Evolutionary conservation across 164 flowering plant genomes (phyloP).

Genomic region (Sextonia rubra): DNA sequence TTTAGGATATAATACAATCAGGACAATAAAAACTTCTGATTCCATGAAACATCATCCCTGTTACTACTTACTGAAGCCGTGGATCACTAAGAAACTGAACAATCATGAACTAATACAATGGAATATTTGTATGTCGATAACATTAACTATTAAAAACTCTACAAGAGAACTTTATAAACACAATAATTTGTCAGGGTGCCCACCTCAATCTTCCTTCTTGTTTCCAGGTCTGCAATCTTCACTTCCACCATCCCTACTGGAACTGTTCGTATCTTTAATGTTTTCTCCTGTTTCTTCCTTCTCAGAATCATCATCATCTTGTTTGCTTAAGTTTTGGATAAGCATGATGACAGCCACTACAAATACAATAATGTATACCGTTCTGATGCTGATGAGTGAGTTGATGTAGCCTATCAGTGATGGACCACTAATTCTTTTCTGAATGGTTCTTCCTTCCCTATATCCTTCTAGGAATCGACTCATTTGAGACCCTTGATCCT

Average conservation of each 20-base stretch:
- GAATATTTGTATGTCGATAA: not conserved
- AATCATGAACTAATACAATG: not conserved
- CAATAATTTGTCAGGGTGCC: no score
- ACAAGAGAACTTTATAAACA: not conserved
- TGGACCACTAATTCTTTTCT: constrained; percentile 48
- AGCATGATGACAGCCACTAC: constrained; percentile 51
- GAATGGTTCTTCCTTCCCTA: constrained; percentile 58
- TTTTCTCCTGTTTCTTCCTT: constrained; percentile 28
- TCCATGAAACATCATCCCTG: no score
- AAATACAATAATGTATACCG: constrained; percentile 52
- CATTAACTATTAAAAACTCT: not conserved
- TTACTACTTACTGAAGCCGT: no score
- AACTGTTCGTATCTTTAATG: constrained; percentile 23
- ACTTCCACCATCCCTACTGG: constrained; percentile 24
- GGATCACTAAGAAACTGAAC: no score
- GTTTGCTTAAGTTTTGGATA: constrained; percentile 33
- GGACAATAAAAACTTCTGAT: no score
- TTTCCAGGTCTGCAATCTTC: constrained; percentile 31
- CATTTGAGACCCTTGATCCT: constrained; percentile 66
- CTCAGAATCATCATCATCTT: constrained; percentile 33
- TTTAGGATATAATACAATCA: no score
- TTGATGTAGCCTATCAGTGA: constrained; percentile 57
- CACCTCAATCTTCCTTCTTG: constrained; percentile 56
- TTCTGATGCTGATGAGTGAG: constrained; percentile 48
- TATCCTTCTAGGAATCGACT: constrained; percentile 72